Percentiles rank a stretch among this genome's conserved stretches.
Conservation (phyloP, 768 basidiomycete genomes). For the Mrakia hoshinonis region DNA sequence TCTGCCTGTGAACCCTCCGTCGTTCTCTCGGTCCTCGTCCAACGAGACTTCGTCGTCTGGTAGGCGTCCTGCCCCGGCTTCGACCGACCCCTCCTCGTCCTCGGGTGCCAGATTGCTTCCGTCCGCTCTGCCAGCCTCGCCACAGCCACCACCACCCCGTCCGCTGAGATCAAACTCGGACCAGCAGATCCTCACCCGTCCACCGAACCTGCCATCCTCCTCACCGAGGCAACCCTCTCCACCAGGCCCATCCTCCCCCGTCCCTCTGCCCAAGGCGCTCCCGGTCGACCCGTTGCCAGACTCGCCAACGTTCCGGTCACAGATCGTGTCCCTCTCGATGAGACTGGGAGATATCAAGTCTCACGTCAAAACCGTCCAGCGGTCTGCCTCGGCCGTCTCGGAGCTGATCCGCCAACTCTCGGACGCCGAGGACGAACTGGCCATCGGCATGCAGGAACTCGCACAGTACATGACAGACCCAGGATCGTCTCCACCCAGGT, state of each 20-base stretch:
- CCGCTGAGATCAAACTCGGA: too few species aligned
- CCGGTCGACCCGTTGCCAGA: slow-evolving; percentile 6
- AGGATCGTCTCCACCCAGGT: not conserved
- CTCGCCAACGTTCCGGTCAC: slow-evolving; percentile 16
- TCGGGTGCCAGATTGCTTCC: too few species aligned
- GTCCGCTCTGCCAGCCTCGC: too few species aligned
- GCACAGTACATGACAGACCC: slow-evolving; percentile 16
- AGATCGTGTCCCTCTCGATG: slow-evolving; percentile 10
- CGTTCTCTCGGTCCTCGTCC: too few species aligned
- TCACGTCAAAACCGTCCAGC: slow-evolving; percentile 10
- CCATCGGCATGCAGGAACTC: not conserved
- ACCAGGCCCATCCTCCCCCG: not conserved
- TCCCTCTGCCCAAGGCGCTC: not conserved
- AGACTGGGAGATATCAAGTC: slow-evolving; percentile 9
- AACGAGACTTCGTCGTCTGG: too few species aligned
- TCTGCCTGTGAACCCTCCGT: too few species aligned
- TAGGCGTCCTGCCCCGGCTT: too few species aligned
- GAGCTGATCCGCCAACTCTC: slow-evolving; percentile 11
- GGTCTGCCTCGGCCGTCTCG: not conserved
- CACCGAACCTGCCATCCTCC: not conserved
- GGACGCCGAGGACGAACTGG: slow-evolving; percentile 19
- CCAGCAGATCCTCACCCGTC: too few species aligned
- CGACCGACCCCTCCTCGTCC: too few species aligned
- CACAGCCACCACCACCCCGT: too few species aligned
- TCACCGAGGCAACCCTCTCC: not conserved